These are phyloP conservation scores for Clarireedia monteithiana DNA, from an alignment of 2,329 filamentous ascomycete species.

Conservation along the genomic window DNA sequence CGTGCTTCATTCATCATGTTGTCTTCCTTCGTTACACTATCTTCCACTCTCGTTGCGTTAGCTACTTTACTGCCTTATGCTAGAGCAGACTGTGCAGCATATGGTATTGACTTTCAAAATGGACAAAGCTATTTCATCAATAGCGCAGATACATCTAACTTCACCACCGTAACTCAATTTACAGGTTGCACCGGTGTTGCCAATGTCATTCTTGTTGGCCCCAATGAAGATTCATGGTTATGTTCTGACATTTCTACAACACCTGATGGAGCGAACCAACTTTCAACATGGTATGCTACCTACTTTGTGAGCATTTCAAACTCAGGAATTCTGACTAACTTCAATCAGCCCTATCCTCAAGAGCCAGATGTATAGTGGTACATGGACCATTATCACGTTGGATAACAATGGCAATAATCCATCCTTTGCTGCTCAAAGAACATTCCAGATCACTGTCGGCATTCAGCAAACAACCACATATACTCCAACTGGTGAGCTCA, in stretches of 20 bases:
- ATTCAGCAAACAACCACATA: background rate
- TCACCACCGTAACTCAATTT: slow-evolving; percentile 7
- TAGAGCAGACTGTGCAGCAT: slow-evolving; percentile 5
- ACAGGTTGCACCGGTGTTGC: background rate
- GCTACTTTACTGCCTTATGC: background rate
- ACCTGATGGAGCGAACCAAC: background rate
- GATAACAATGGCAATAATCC: slow-evolving; percentile 3
- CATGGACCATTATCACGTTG: slow-evolving; percentile 4
- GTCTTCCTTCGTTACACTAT: slow-evolving; percentile 1
- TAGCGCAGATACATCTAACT: slow-evolving; percentile 1
- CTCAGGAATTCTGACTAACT: background rate
- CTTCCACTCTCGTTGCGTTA: slow-evolving; percentile 1
- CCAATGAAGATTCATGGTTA: slow-evolving; percentile 5
- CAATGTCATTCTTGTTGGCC: slow-evolving; percentile 5
- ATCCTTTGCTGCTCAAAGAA: slow-evolving; percentile 7
- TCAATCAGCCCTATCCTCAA: background rate
- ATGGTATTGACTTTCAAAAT: slow-evolving; percentile 8
- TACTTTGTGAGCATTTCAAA: background rate
- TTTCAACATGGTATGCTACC: slow-evolving; percentile 3
- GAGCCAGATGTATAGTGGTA: slow-evolving; percentile 5
- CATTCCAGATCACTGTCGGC: slow-evolving; percentile 2
- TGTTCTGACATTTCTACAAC: slow-evolving; percentile 1
- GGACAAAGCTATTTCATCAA: slow-evolving; percentile 7
- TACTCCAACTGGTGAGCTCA: slow-evolving; percentile 1
- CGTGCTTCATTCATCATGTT: slow-evolving; percentile 3